Conservation (phyloP, 2,329 filamentous ascomycete species). For the Alternaria hordeiaustralica region DNA sequence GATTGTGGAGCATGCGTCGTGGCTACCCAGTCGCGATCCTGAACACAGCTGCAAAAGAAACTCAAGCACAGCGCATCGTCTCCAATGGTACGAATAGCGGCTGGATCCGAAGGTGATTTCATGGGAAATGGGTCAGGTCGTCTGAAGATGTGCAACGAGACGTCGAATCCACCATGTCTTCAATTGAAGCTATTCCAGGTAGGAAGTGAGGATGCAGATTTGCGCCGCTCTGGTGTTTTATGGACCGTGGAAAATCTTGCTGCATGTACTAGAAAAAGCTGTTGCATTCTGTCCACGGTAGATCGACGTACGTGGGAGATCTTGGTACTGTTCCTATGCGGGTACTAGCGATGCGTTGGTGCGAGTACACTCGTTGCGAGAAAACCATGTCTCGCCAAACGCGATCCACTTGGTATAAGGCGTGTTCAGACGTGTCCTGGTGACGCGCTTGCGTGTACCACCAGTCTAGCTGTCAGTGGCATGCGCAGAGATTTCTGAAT, state of each 20-base stretch:
- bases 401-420: constrained; percentile 5
- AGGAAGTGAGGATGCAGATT: not conserved
- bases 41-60: not conserved
- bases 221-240: not conserved
- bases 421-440: not conserved
- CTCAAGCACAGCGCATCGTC: not conserved
- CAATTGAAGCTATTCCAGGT: not conserved
- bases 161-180: not conserved
- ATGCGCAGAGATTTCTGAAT: not conserved
- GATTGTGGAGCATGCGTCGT: not conserved
- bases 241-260: not conserved
- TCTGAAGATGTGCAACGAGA: not conserved
- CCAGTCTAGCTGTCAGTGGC: not conserved
- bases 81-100: not conserved
- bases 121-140: not conserved
- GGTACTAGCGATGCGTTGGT: constrained; percentile 1
- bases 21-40: not conserved
- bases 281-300: not conserved
- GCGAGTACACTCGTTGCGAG: not conserved
- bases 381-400: not conserved
- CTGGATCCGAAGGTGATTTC: not conserved
- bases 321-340: constrained; percentile 3
- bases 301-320: constrained; percentile 3
- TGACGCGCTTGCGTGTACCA: constrained; percentile 4
- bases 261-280: not conserved